Conservation (phyloP, 2,329 filamentous ascomycete genomes). For the Colletotrichum paranaense region DNA sequence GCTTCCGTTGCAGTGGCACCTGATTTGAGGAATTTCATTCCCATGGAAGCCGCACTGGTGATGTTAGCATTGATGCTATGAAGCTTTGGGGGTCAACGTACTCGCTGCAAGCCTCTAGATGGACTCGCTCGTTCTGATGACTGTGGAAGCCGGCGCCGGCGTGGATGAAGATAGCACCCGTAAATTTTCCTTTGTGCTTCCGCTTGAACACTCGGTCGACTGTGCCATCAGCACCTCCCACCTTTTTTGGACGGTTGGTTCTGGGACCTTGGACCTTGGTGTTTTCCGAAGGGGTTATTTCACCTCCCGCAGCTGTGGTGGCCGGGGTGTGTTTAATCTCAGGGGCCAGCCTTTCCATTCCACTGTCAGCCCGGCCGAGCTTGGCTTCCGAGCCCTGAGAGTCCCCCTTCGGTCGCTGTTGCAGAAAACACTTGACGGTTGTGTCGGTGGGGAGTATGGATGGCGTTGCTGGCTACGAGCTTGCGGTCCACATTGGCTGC, state of each 20-base stretch:
- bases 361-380: not conserved
- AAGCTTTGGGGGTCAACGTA: slow-evolving; percentile 57
- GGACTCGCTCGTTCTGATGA: slow-evolving; percentile 82
- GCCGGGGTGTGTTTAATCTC: slow-evolving; percentile 3
- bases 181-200: slow-evolving; percentile 46
- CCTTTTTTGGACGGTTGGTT: not conserved
- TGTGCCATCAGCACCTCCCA: slow-evolving; percentile 51
- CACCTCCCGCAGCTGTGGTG: not conserved
- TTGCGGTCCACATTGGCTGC: not conserved
- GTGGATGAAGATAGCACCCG: slow-evolving; percentile 91
- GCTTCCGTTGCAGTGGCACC: slow-evolving; percentile 88
- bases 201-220: slow-evolving; percentile 52
- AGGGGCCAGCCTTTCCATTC: slow-evolving; percentile 18
- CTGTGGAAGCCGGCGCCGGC: slow-evolving; percentile 97
- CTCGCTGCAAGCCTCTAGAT: slow-evolving; percentile 90
- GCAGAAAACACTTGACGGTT: not conserved
- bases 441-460: not conserved
- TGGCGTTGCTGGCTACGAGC: not conserved
- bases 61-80: not conserved
- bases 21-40: slow-evolving; percentile 82
- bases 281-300: not conserved
- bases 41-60: slow-evolving; percentile 81
- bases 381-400: not conserved
- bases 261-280: not conserved
- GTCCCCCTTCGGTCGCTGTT: no score